phyloP scores from a whole-genome alignment of 768 basidiomycete genomes.

The Lanmaoa pseudosensibilis region DNA sequence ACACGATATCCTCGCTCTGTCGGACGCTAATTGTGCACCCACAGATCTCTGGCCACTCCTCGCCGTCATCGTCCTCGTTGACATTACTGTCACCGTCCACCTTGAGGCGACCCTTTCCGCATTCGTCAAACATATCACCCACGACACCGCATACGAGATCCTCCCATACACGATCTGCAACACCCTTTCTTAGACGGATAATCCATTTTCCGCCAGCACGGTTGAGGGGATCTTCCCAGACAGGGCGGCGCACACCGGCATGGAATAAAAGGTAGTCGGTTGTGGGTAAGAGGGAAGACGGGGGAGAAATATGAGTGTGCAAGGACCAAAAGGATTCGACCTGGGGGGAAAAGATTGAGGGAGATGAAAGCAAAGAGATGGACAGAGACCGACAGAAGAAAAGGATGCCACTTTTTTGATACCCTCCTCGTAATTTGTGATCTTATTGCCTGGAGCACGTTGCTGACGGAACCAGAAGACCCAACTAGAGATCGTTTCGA shows the following conservation, averaged over 20 bases:
- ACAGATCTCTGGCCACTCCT: slow-evolving; percentile 80
- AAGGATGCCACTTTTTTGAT: slow-evolving; percentile 92
- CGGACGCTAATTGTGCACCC: slow-evolving; percentile 94
- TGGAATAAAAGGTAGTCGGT: slow-evolving; percentile 96
- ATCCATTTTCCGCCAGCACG: slow-evolving; percentile 92
- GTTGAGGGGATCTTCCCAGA: slow-evolving; percentile 96
- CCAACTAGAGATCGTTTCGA: slow-evolving; percentile 55
- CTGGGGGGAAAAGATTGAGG: slow-evolving; percentile 38
- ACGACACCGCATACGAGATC: slow-evolving; percentile 82
- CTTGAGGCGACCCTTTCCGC: slow-evolving; percentile 37
- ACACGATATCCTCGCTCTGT: slow-evolving; percentile 91
- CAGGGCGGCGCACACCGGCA: slow-evolving; percentile 77
- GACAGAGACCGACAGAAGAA: slow-evolving; percentile 61
- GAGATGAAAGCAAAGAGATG: background rate
- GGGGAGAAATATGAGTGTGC: slow-evolving; percentile 87
- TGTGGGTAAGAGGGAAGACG: slow-evolving; percentile 80
- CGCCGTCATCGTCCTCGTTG: slow-evolving; percentile 37
- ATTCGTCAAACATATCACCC: slow-evolving; percentile 86
- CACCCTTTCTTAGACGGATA: slow-evolving; percentile 85
- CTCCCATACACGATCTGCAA: slow-evolving; percentile 91
- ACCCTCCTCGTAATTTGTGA: slow-evolving; percentile 89
- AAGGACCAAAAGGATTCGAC: slow-evolving; percentile 96
- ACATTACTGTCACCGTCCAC: slow-evolving; percentile 34
- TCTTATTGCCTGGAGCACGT: slow-evolving; percentile 85
- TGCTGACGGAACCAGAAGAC: slow-evolving; percentile 92